Evolutionary conservation across 495 filamentous ascomycete genomes (phyloP).

Genomic region (Mytilinidion resinicola): DNA sequence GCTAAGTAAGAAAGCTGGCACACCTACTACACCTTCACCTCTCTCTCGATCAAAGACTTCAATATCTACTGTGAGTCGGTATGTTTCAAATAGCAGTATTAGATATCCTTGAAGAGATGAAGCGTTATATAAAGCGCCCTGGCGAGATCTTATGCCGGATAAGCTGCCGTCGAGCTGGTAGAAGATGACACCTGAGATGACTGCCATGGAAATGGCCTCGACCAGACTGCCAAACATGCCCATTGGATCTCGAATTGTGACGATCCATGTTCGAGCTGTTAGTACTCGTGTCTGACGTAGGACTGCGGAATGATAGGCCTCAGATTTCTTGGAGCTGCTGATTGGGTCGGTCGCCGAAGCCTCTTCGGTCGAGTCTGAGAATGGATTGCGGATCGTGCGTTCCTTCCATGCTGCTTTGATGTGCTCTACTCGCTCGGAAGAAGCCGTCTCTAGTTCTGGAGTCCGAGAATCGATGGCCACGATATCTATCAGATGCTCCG

Average conservation of each 20-base stretch:
- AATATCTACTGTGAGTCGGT: constrained; percentile 63
- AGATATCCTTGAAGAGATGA: constrained; percentile 65
- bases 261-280: constrained; percentile 58
- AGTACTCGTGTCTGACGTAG: constrained; percentile 56
- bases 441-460: constrained; percentile 52
- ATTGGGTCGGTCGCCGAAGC: background rate
- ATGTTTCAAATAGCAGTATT: constrained; percentile 66
- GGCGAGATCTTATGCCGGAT: constrained; percentile 57
- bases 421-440: constrained; percentile 47
- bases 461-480: constrained; percentile 64
- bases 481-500: constrained; percentile 65
- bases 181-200: constrained; percentile 68
- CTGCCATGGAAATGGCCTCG: constrained; percentile 58
- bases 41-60: constrained; percentile 67
- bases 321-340: background rate
- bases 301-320: constrained; percentile 37
- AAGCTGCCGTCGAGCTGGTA: constrained; percentile 51
- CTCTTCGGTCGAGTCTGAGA: background rate
- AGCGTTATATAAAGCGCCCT: constrained; percentile 63
- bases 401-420: constrained; percentile 50
- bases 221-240: constrained; percentile 59
- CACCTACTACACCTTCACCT: constrained; percentile 62
- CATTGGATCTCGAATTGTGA: constrained; percentile 65
- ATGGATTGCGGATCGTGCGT: background rate
- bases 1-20: constrained; percentile 58